These are phyloP conservation scores for Diaporthe amygdali DNA, from an alignment of 2,329 filamentous ascomycete genomes.

Conservation along the genomic window DNA sequence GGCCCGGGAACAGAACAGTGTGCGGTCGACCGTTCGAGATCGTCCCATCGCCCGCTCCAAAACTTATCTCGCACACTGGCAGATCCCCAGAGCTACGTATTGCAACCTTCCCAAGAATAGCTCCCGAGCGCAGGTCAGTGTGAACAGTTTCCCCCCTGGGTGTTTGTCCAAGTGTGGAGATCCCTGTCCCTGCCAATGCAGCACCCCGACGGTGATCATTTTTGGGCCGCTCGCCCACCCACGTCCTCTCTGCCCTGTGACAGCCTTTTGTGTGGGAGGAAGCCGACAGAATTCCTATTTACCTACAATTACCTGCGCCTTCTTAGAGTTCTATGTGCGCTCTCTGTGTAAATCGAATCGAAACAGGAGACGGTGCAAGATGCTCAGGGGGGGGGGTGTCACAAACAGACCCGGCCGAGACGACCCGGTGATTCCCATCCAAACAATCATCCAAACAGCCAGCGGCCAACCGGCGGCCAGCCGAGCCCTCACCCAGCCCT, in stretches of 20 bases:
- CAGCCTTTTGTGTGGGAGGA: neutral
- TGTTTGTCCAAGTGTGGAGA: constrained; percentile 2
- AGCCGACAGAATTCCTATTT: neutral
- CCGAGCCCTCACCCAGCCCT: neutral
- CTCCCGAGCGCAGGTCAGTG: neutral
- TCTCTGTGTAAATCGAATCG: neutral
- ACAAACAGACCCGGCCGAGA: neutral
- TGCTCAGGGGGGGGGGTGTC: neutral
- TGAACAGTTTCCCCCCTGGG: neutral
- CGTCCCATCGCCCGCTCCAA: constrained; percentile 13
- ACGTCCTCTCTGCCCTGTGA: neutral
- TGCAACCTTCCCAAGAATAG: constrained; percentile 4
- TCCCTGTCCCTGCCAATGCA: constrained; percentile 7
- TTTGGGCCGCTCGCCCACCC: neutral
- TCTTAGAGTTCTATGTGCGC: neutral
- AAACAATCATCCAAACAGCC: neutral
- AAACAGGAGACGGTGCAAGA: neutral
- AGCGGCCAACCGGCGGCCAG: neutral
- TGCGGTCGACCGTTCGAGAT: neutral
- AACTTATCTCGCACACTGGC: constrained; percentile 6
- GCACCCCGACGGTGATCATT: constrained; percentile 5
- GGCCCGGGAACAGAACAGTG: neutral
- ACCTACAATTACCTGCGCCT: neutral
- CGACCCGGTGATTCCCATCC: neutral
- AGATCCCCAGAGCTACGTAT: neutral